phyloP scores from a whole-genome alignment of 257 asterid species.

The Solanum pimpinellifolium region DNA sequence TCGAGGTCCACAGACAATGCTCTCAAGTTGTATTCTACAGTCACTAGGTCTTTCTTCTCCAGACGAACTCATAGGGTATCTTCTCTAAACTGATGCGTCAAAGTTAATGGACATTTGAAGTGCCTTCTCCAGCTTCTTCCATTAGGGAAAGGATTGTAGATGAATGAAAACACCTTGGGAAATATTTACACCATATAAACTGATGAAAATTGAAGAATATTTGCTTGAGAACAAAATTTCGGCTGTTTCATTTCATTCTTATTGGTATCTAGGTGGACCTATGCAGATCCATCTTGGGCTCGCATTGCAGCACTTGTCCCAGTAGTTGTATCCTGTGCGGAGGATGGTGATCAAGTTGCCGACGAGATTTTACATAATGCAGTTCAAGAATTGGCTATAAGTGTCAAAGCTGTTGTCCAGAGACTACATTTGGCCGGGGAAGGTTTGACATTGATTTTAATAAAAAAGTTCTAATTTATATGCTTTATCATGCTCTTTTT shows the following conservation, averaged over 20 bases:
- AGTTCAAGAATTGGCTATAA: conserved; percentile 67
- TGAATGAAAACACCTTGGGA: neutral
- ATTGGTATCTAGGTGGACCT: conserved; percentile 95
- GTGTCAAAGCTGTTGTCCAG: conserved; percentile 83
- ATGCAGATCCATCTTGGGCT: conserved; percentile 98
- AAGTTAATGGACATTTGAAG: neutral
- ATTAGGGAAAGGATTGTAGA: neutral
- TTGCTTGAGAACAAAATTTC: neutral
- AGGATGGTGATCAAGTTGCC: conserved; percentile 83
- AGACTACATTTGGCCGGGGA: conserved; percentile 72
- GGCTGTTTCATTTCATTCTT: conserved; percentile 15
- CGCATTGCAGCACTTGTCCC: conserved; percentile 97
- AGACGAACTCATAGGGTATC: conserved; percentile 88
- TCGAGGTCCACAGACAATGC: conserved; percentile 78
- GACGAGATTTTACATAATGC: conserved; percentile 61
- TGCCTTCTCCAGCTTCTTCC: neutral
- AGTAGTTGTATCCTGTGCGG: conserved; percentile 81
- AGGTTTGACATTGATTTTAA: conserved; percentile 27
- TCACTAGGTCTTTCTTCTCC: conserved; percentile 79
- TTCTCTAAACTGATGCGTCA: neutral
- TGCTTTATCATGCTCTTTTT: neutral
- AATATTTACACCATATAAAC: neutral
- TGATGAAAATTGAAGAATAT: neutral
- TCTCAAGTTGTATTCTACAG: conserved; percentile 47
- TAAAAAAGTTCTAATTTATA: neutral